Conservation (phyloP, 2,329 filamentous ascomycete species). For the Cladophialophora bantiana region DNA sequence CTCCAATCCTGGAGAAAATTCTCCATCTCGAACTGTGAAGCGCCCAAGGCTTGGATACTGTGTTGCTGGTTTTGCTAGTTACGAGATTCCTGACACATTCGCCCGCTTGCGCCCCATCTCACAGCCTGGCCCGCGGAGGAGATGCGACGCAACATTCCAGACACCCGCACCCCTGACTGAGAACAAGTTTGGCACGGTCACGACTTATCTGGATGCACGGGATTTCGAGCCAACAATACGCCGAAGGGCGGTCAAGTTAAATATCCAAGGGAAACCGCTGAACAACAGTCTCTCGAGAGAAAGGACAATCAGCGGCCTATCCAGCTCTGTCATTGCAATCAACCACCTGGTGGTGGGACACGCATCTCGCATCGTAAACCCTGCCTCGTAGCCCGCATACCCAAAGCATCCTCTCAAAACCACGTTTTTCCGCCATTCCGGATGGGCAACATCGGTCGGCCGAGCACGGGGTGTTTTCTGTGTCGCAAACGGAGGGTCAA, state of each 20-base stretch:
- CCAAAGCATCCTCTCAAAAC: constrained; percentile 5
- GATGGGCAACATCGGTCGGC: constrained; percentile 36
- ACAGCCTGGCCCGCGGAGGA: constrained; percentile 18
- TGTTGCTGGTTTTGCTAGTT: constrained; percentile 5
- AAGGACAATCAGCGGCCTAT: background rate
- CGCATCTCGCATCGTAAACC: constrained; percentile 29
- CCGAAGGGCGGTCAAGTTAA: constrained; percentile 13
- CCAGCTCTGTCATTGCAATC: background rate
- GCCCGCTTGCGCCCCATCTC: constrained; percentile 15
- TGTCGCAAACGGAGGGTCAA: constrained; percentile 35
- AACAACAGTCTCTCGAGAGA: constrained; percentile 5
- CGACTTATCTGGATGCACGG: constrained; percentile 17
- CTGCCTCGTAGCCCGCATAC: background rate
- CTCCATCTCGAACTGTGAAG: background rate
- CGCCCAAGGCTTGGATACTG: constrained; percentile 16
- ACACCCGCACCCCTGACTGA: constrained; percentile 16
- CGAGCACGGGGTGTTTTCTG: constrained; percentile 33
- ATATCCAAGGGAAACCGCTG: constrained; percentile 14
- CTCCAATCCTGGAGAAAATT: constrained; percentile 23
- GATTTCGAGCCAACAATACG: constrained; percentile 12
- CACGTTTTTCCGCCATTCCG: background rate
- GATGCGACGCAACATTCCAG: constrained; percentile 24
- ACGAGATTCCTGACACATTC: constrained; percentile 4
- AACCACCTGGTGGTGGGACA: constrained; percentile 14
- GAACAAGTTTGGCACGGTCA: constrained; percentile 17